Evolutionary conservation across 2,329 filamentous ascomycete genomes (phyloP).

Genomic region (Parasarocladium wereldwijsianum): DNA sequence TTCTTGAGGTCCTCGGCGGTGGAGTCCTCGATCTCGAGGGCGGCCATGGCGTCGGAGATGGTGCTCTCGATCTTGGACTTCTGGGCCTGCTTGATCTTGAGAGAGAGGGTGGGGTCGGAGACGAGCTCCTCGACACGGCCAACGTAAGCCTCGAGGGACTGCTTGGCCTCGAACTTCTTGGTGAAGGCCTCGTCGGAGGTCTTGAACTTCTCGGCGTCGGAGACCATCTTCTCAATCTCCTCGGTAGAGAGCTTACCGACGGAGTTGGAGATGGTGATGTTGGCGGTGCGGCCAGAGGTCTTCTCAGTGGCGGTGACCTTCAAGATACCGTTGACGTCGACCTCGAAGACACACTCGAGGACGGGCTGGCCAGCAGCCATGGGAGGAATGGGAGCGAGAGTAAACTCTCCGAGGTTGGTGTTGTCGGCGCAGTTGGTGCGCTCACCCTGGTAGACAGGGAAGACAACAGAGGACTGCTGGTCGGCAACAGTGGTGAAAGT

Average conservation of each 20-base stretch:
- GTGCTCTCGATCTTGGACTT: slow-evolving; percentile 99
- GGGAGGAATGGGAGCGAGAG: slow-evolving; percentile 73
- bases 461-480: slow-evolving; percentile 66
- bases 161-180: slow-evolving; percentile 98
- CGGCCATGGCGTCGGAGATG: slow-evolving; percentile 92
- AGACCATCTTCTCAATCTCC: slow-evolving; percentile 98
- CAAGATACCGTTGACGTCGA: slow-evolving; percentile 99
- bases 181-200: slow-evolving; percentile 92
- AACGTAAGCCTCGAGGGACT: slow-evolving; percentile 99
- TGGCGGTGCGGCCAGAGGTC: slow-evolving; percentile 91
- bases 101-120: slow-evolving; percentile 85
- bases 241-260: slow-evolving; percentile 90
- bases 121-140: slow-evolving; percentile 97
- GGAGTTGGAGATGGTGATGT: slow-evolving; percentile 99
- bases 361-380: slow-evolving; percentile 72
- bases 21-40: slow-evolving; percentile 91
- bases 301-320: slow-evolving; percentile 99
- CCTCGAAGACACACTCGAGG: slow-evolving; percentile 96
- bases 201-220: slow-evolving; percentile 97
- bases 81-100: slow-evolving; percentile 97
- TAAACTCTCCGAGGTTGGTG: slow-evolving; percentile 95
- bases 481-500: slow-evolving; percentile 81
- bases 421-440: slow-evolving; percentile 98
- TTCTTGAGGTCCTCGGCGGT: slow-evolving; percentile 93
- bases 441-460: slow-evolving; percentile 92